phyloP scores from a whole-genome alignment of 192 early-diverging fungal genomes.

The Coemansia asiatica region DNA sequence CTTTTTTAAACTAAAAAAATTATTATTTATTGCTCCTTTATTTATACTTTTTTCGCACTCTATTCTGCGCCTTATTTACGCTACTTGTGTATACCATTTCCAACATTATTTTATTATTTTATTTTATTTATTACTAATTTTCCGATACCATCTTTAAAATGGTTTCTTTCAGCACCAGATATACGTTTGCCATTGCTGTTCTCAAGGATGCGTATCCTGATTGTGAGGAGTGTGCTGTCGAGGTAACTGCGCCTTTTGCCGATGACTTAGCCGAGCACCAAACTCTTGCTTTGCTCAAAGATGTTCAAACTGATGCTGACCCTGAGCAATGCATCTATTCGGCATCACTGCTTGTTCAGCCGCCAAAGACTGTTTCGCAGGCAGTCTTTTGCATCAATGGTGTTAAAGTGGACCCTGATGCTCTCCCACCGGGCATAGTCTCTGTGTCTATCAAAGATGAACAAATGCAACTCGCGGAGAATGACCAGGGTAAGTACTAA shows the following conservation, averaged over 20 bases:
- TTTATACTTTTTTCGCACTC: neutral
- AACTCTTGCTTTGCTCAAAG: constrained; percentile 13
- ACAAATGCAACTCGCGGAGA: neutral
- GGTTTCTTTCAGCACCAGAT: constrained; percentile 16
- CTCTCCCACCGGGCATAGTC: constrained; percentile 2
- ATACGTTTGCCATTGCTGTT: constrained; percentile 23
- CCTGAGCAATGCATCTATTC: constrained; percentile 6
- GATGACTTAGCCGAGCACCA: constrained; percentile 12
- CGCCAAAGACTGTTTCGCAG: constrained; percentile 16
- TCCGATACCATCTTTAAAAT: constrained; percentile 2
- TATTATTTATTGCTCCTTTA: neutral
- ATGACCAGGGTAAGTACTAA: constrained; percentile 1
- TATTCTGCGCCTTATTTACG: neutral
- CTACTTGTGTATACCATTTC: neutral
- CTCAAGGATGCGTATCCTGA: constrained; percentile 5
- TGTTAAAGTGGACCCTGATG: constrained; percentile 1
- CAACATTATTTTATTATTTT: neutral
- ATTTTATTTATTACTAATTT: constrained; percentile 6
- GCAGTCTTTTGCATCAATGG: constrained; percentile 25
- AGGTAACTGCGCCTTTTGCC: constrained; percentile 25
- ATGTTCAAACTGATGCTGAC: neutral
- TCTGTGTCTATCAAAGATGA: neutral
- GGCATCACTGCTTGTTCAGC: constrained; percentile 12
- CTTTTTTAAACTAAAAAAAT: neutral
- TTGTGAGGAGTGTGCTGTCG: constrained; percentile 9